Percentiles rank a stretch among this genome's conserved stretches.
These are phyloP conservation scores for Pythium chondricola DNA, from an alignment of 352 stramenopile genomes.

Conservation along the genomic window DNA sequence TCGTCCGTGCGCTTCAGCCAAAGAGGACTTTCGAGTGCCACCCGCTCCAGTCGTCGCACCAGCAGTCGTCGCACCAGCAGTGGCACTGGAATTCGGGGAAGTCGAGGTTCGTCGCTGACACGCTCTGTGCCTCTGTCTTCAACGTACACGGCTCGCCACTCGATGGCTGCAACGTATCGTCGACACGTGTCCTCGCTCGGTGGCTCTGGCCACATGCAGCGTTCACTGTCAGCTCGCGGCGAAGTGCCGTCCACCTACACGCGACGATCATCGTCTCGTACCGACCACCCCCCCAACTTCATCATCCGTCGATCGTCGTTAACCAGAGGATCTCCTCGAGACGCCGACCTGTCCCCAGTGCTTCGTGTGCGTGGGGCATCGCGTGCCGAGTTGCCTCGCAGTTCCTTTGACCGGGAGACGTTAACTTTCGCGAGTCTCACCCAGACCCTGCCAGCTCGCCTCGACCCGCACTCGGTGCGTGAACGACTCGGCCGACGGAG, in stretches of 20 bases:
- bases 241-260: neutral
- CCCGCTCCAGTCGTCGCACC: neutral
- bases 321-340: neutral
- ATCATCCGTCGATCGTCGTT: slow-evolving; percentile 16
- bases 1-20: slow-evolving; percentile 20
- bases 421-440: slow-evolving; percentile 5
- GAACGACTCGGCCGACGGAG: slow-evolving; percentile 8
- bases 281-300: slow-evolving; percentile 6
- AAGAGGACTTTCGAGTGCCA: neutral
- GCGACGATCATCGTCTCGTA: slow-evolving; percentile 1
- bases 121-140: too few relatives aligned
- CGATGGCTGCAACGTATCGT: neutral
- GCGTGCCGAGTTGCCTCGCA: neutral
- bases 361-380: neutral
- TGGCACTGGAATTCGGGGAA: neutral
- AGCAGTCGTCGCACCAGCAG: neutral
- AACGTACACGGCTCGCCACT: neutral
- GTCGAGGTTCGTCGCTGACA: slow-evolving; percentile 7
- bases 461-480: slow-evolving; percentile 16
- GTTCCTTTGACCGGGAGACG: slow-evolving; percentile 4
- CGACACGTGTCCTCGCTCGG: neutral
- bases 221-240: neutral
- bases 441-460: slow-evolving; percentile 2
- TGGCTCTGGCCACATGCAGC: neutral
- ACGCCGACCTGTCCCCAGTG: neutral